Evolutionary conservation across 345 rosid species (phyloP).

Genomic region (rapeseed (Brassica napus)): Da-Ae NC_063452.1:20308001-20308500

Average conservation of each 20-base stretch:
- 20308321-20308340: too few species aligned
- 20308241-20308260: too few species aligned
- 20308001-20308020: background rate
- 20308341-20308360: too few species aligned
- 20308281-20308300: too few species aligned
- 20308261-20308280: too few species aligned
- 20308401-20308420: background rate
- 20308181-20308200: slow-evolving; percentile 8
- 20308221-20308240: too few species aligned
- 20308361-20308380: background rate
- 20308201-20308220: background rate
- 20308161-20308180: slow-evolving; percentile 1
- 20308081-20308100: background rate
- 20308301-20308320: too few species aligned
- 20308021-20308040: background rate
- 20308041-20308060: background rate
- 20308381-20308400: background rate
- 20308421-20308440: background rate
- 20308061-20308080: background rate
- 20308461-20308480: too few species aligned
- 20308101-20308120: background rate
- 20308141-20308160: background rate
- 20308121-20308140: background rate
- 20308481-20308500: too few species aligned
- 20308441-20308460: background rate